phyloP scores from a whole-genome alignment of 2,329 filamentous ascomycete species.

The Trichoderma gracile region DNA sequence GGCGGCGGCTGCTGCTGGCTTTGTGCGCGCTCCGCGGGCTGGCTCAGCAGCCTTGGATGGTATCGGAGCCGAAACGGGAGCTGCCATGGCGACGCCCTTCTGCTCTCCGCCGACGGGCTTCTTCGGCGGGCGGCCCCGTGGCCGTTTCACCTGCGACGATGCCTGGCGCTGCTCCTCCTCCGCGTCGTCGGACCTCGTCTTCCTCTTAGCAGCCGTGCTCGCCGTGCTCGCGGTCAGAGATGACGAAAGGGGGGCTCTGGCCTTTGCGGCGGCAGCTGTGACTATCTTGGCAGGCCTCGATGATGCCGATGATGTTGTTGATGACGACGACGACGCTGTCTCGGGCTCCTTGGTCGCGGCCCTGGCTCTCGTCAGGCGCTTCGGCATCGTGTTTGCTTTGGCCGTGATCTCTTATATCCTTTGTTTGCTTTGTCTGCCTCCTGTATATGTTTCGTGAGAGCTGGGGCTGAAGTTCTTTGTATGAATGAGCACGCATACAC shows the following conservation, averaged over 20 bases:
- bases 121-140: constrained; percentile 50
- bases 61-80: constrained; percentile 25
- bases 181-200: constrained; percentile 55
- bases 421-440: constrained; percentile 40
- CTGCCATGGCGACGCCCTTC: constrained; percentile 24
- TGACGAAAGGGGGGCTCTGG: constrained; percentile 36
- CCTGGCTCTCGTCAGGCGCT: constrained; percentile 58
- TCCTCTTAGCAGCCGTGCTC: constrained; percentile 47
- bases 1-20: constrained; percentile 31
- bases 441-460: constrained; percentile 13
- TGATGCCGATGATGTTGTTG: constrained; percentile 25
- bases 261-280: constrained; percentile 51
- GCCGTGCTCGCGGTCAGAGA: constrained; percentile 38
- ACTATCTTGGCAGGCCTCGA: constrained; percentile 48
- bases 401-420: background rate
- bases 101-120: constrained; percentile 32
- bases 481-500: background rate
- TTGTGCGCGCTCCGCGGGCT: constrained; percentile 36
- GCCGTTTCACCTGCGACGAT: constrained; percentile 38
- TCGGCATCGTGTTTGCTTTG: constrained; percentile 46
- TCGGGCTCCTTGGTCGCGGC: constrained; percentile 45
- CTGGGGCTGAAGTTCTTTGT: background rate
- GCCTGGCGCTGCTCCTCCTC: constrained; percentile 46
- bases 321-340: constrained; percentile 23
- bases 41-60: constrained; percentile 20